Percentiles rank a stretch among this genome's conserved stretches.
Conservation (phyloP, 2,329 filamentous ascomycete species). For the Aspergillus sp. region DNA sequence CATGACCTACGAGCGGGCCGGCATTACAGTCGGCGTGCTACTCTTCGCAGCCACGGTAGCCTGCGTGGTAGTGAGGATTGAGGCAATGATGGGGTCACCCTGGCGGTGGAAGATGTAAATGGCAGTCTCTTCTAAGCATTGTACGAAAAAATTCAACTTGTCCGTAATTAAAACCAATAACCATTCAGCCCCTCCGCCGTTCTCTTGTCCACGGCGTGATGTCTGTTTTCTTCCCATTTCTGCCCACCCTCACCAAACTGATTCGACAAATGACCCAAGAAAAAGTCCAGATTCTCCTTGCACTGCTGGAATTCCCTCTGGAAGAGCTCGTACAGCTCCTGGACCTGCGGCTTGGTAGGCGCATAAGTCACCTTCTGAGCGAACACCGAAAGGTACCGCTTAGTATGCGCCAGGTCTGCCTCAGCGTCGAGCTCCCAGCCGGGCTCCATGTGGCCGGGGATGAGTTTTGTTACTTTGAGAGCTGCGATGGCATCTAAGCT, state of each 20-base stretch:
- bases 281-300: slow-evolving; percentile 27
- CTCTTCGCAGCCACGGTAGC: slow-evolving; percentile 20
- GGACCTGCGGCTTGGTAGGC: slow-evolving; percentile 15
- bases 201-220: slow-evolving; percentile 15
- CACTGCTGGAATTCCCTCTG: slow-evolving; percentile 21
- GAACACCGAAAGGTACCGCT: slow-evolving; percentile 23
- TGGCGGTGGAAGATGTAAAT: slow-evolving; percentile 17
- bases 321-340: slow-evolving; percentile 24
- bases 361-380: slow-evolving; percentile 21
- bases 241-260: slow-evolving; percentile 25
- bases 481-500: slow-evolving; percentile 20
- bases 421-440: slow-evolving; percentile 21
- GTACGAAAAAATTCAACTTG: background rate
- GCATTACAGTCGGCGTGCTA: slow-evolving; percentile 18
- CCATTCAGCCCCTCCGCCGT: slow-evolving; percentile 9
- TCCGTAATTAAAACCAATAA: slow-evolving; percentile 8
- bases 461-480: slow-evolving; percentile 20
- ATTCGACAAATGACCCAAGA: slow-evolving; percentile 25
- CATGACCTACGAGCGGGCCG: slow-evolving; percentile 17
- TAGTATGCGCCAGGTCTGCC: slow-evolving; percentile 21
- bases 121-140: background rate
- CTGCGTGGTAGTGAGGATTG: slow-evolving; percentile 21
- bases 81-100: slow-evolving; percentile 13
- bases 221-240: slow-evolving; percentile 26
- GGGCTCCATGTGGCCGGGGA: slow-evolving; percentile 20